Base-by-base conservation (phyloP, 345 rosid species). In the Camelina hispida region DNA sequence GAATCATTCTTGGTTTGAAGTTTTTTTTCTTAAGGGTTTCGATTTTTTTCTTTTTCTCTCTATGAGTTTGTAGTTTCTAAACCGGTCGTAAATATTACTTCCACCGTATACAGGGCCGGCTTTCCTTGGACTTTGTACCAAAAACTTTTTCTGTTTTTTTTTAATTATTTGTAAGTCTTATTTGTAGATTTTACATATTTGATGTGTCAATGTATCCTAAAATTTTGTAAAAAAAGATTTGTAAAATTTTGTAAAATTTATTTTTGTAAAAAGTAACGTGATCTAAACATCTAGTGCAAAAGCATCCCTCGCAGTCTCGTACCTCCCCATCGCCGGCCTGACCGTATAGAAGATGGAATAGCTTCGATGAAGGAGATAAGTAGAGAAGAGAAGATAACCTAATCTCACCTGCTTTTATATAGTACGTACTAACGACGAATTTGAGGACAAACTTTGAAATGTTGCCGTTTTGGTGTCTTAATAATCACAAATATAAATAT, bases 321-420 rank as follows among this genome's bases (percentile, higher is more conserved):
- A 28, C 4, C 30, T 4, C 4, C 30, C 30, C 30, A 28, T 28
- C 5, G 0, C 30, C 30, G 30, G 30, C 30, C 30, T 28, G 30
- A 3, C 30, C 80, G 66, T 71, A 28, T 28, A 15, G 73, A 66
- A 37, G 47, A 20, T 62, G 75, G 80, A 64, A 73, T 71, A 71
- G 81, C 71, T 64, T 65, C 4, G 15, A 35, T 51, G 72, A 46
- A 77, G 71, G 13, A 47, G 65, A 63, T 9, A 44, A 69, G 70
- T 62, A 69, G 75, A 62, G 4, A 37, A 54, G 75, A 62, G 53
- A 66, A 9, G 81, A 42, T 78, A 65, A 71, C 81, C 77, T 71
- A 78, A 78, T 71, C 73, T 71, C 77, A 83, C 83, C 82, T 78
- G 81, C 77, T 72, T 40, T 53, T 30, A 0, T 3, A 34, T 1